Base-by-base conservation (phyloP, 768 basidiomycete species). In the Suillus brevipes region DNA sequence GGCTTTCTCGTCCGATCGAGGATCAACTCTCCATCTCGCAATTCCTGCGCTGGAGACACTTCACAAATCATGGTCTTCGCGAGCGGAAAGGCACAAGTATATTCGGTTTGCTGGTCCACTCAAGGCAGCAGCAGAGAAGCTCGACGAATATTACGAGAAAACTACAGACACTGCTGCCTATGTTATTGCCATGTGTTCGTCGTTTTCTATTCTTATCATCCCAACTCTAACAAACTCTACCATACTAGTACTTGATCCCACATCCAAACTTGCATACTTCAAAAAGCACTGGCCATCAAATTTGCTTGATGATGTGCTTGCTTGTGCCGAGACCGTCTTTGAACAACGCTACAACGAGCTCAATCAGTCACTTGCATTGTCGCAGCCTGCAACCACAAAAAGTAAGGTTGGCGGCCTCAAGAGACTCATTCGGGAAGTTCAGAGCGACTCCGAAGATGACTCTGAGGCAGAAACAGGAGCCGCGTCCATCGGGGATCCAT, bases 111-210 rank as follows among this genome's bases (percentile, higher is more conserved):
- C 31, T 14, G 0, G 31, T 55, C 74, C 74, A 6, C 65, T 79
- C 14, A 49, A 71, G 10, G 72, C 72, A 2, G 80, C 68, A 2
- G 61, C 71, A n/a, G 53, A 61, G 0, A 81, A 81, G 65, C 64
- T 81, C 16, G 64, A 68, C 28, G 71, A 77, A 36, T 79, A 81
- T 61, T 79, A 81, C 65, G 66, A 75, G 50, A 71, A 71, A 57
- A 77, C 75, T 3, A 64, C 61, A 4, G 73, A 78, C 14, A 72
- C 73, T 3, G 68, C 73, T 62, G 75, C 76, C 8, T 75, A 78
- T 56, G 70, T 77, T 4, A 64, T 79, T 37, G 67, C 74, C 0
- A 77, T 81, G 70, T 64, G 76, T 80, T 59, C 14, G 74, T 69
- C 25, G 23, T 69, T 60, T 40, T 38, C 50, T 43, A 28, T 28